Evolutionary conservation across 202 grass and related monocot species (phyloP), one percentile per base, ranked within the genome.

Genomic region (Panicum virgatum): DNA sequence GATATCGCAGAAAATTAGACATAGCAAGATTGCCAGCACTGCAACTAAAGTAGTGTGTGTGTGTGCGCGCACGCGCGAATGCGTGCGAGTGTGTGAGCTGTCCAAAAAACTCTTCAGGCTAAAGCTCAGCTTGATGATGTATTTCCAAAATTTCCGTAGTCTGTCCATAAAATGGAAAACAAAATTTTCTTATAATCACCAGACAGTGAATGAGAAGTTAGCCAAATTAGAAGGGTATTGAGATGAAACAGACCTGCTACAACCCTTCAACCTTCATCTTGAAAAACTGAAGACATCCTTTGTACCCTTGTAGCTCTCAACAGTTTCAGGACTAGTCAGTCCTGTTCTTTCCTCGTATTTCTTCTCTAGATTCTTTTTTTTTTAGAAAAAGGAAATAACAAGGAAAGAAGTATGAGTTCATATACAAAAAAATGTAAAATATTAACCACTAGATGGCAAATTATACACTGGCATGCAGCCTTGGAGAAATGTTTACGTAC

Each of bases 291-390:
- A 72, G 62, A 66, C 69, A 51, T 86, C 76, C 52, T 92, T 93
- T 87, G 65, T 78, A 66, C 44, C 84, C 81, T 69, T 78, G 43
- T 66, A 82, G 50, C 84, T 95, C 30, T 91, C 89, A 76, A 93
- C 74, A 81, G 48, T 90, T 93, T 98, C 96, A 54, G 92, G 96
- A 27, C 90, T 90, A 29, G 34, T 34, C 18, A 88, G 74, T 54
- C 92, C 87, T 46, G 96, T 95, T 80, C 19, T 90, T 81, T 85
- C 87, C 80, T 90, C 89, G 6, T 93, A 98, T 82, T 91, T 95
- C 59, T 93, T 86, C 85, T 98, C 96, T 66, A 98, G 43, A 22
- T 75, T 67, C 96, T 98, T 67, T 83, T 75, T 67, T 92, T 98
- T 67, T 81, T 69, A 39, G 60, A 73, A 53, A 74, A 70, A 78